Conservation (phyloP, 106 monocot species). For the Triglochin maritima region DNA sequence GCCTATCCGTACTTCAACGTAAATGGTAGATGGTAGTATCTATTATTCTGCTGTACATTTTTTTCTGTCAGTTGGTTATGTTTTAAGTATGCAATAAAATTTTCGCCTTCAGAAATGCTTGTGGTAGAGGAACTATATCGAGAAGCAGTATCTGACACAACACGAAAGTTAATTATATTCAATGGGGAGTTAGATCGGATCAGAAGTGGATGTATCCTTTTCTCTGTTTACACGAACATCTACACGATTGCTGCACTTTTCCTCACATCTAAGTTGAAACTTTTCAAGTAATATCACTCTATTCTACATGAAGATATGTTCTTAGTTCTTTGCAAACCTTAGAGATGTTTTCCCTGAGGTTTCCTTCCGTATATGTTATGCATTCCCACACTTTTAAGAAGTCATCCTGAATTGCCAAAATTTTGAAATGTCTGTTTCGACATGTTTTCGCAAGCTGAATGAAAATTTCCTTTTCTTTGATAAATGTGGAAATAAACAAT, state of each 20-base stretch:
- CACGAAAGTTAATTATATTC: slow-evolving; percentile 71
- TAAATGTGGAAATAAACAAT: no score
- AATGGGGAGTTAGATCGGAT: slow-evolving; percentile 96
- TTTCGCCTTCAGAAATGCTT: slow-evolving; percentile 66
- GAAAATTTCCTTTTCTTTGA: no score
- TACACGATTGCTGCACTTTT: no score
- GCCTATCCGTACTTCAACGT: slow-evolving; percentile 99
- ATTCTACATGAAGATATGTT: background rate
- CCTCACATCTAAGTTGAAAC: no score
- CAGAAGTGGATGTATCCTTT: slow-evolving; percentile 97
- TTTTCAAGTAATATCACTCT: background rate
- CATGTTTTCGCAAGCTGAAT: no score
- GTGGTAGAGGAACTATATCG: slow-evolving; percentile 91
- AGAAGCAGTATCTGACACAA: slow-evolving; percentile 57
- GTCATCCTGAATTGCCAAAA: no score
- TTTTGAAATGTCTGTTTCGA: no score
- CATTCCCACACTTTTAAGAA: no score
- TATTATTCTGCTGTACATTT: background rate
- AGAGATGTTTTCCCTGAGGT: no score
- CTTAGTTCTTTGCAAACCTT: no score
- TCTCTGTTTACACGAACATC: background rate
- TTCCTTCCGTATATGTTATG: no score
- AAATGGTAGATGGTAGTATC: slow-evolving; percentile 39
- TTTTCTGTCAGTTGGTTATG: background rate
- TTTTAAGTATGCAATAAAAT: background rate